Base-by-base conservation (phyloP, 2,329 filamentous ascomycete species). In the Fusarium succisae region DNA sequence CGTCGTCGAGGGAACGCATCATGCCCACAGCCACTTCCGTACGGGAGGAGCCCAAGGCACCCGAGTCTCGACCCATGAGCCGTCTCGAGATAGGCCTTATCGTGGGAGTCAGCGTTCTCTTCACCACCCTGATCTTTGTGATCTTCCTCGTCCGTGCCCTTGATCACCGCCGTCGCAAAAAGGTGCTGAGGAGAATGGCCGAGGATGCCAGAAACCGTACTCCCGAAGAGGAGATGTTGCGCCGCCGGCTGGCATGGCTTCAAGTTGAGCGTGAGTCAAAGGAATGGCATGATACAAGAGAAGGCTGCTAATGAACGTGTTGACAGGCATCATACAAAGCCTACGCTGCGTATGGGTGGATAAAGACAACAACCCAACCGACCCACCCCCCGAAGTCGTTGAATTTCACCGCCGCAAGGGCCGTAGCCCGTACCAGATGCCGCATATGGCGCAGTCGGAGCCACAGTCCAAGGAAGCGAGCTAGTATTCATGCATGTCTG, bases 21-120 rank as follows among this genome's bases (percentile, higher is more conserved):
- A 64, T 58, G 64, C 22, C 63, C 30, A 50, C 60, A 35, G 44
- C 54, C 24, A 57, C 72, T 53, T 30, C 55, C 24, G 39, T 30
- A 22, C 30, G 66, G 2, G 44, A 62, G 9, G 47, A 56, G 12
- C 32, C 63, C 26, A 54, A 62, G 24, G 26, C 8, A 22, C 38
- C 53, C 18, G 32, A 41, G 45, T 26, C 54, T 26, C 51, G 22
- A 28, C n/a, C 48, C 18, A 78, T 79, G 64, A 77, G 71, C 13
- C 56, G 73, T 26, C 57, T 77, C 35, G 80, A 81, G 57, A 76
- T 80, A 38, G 80, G 75, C 8, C 68, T 79, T 58, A 75, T 81
- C n/a, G 69, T 74, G 30, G 78, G 68, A 28, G 71, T 73, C 18
- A 69, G 78, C 38, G 17, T 72, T 43, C 73, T 75, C 57, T 78